Conservation (phyloP, 2,329 filamentous ascomycete species). For the Chaetomium sp. region DNA sequence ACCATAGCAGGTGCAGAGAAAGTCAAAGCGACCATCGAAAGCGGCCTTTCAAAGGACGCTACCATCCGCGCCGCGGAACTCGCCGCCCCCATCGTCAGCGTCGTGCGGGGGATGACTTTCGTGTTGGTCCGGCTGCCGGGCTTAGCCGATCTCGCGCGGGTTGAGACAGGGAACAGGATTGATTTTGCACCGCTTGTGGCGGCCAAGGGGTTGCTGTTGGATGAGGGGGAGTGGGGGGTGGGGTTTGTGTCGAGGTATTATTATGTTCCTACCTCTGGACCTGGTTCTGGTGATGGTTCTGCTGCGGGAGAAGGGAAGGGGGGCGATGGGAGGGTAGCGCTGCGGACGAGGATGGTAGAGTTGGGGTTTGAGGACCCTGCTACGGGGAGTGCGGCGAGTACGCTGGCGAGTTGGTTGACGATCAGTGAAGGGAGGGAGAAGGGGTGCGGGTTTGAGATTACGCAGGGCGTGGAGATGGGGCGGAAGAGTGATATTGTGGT, state of each 20-base stretch:
- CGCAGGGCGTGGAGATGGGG: slow-evolving; percentile 64
- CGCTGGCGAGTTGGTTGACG: slow-evolving; percentile 49
- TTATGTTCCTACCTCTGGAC: slow-evolving; percentile 41
- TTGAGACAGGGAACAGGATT: slow-evolving; percentile 28
- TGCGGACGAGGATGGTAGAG: slow-evolving; percentile 58
- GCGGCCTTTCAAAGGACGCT: slow-evolving; percentile 28
- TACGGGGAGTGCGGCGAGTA: slow-evolving; percentile 56
- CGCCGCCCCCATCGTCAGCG: slow-evolving; percentile 47
- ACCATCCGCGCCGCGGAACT: slow-evolving; percentile 33
- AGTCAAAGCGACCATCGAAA: slow-evolving; percentile 23
- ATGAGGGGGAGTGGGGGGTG: slow-evolving; percentile 45
- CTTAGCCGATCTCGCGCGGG: slow-evolving; percentile 49
- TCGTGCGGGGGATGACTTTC: slow-evolving; percentile 71
- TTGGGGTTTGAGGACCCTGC: slow-evolving; percentile 50
- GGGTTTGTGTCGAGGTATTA: slow-evolving; percentile 53
- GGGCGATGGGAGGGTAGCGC: slow-evolving; percentile 14
- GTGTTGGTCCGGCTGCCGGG: slow-evolving; percentile 56
- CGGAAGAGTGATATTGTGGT: slow-evolving; percentile 47
- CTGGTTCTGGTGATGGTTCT: slow-evolving; percentile 20
- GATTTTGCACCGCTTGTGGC: slow-evolving; percentile 25
- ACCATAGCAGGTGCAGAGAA: slow-evolving; percentile 15
- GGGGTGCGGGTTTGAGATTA: slow-evolving; percentile 43
- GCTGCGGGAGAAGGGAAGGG: background rate
- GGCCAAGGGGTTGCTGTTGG: slow-evolving; percentile 32
- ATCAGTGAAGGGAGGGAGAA: slow-evolving; percentile 32